Percentiles rank a stretch among this genome's conserved stretches.
Conservation (phyloP, 257 asterid genomes). For the Solanum etuberosum region DNA sequence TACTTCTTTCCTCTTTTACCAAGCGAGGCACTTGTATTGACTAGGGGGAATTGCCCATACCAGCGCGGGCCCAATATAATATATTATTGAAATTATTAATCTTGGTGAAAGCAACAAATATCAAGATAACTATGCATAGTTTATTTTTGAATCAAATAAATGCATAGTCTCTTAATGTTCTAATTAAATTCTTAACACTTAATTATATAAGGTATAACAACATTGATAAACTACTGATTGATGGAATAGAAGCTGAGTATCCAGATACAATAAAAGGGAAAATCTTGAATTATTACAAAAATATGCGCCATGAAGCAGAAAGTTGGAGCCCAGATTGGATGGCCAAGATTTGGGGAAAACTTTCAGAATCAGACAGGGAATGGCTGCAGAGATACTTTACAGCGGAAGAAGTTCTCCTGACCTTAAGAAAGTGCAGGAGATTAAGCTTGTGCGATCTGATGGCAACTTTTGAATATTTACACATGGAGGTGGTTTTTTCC, state of each 20-base stretch:
- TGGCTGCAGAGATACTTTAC: neutral
- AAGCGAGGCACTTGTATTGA: neutral
- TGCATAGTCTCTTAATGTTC: neutral
- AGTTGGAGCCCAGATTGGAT: neutral
- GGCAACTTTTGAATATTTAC: neutral
- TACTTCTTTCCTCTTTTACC: neutral
- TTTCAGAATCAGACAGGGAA: neutral
- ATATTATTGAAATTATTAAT: no score
- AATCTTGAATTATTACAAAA: neutral
- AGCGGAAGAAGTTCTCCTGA: neutral
- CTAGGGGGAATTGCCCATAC: neutral
- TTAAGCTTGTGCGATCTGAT: neutral
- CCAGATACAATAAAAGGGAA: neutral
- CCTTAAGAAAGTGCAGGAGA: neutral
- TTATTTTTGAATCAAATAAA: neutral
- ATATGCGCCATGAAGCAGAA: neutral
- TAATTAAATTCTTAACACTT: neutral
- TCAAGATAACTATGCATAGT: neutral
- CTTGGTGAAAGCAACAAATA: neutral
- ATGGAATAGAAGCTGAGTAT: neutral
- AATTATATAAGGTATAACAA: neutral
- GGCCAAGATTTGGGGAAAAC: neutral
- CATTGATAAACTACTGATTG: neutral
- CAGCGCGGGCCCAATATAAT: neutral
- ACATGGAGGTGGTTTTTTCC: neutral